Conservation (phyloP, 169 alveolate species). For the Eimeria tenella region DNA sequence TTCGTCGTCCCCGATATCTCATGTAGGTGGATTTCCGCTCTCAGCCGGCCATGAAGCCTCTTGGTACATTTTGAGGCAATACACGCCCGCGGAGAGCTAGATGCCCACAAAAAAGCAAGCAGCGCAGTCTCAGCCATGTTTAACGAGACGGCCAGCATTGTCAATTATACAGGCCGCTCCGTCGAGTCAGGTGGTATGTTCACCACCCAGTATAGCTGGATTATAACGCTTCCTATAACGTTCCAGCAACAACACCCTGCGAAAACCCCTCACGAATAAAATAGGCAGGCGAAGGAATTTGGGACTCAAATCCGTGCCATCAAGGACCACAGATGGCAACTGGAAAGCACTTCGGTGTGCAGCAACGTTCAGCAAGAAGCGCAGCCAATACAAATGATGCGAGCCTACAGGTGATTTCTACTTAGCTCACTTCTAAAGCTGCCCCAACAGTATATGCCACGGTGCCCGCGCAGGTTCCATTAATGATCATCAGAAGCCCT, state of each 20-base stretch:
- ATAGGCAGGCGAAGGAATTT: too few species aligned
- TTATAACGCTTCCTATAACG: neutral
- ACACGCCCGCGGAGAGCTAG: neutral
- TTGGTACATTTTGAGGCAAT: neutral
- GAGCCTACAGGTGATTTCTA: neutral
- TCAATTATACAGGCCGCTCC: neutral
- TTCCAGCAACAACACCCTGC: constrained; percentile 26
- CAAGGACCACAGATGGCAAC: too few species aligned
- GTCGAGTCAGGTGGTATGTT: too few species aligned
- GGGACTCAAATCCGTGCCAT: too few species aligned
- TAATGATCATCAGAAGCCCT: constrained; percentile 87
- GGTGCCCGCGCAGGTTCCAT: constrained; percentile 88
- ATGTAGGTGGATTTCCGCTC: neutral
- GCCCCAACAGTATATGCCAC: constrained; percentile 88
- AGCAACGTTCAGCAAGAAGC: too few species aligned
- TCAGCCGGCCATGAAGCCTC: neutral
- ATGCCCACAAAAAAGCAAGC: neutral
- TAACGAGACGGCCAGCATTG: constrained; percentile 25
- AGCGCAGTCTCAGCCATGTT: neutral
- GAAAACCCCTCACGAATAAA: neutral
- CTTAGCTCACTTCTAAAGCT: constrained; percentile 79
- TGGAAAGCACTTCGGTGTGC: too few species aligned
- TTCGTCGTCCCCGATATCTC: neutral
- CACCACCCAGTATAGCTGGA: too few species aligned
- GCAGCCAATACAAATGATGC: neutral